These are phyloP conservation scores for Echinochloa phyllopogon DNA, from an alignment of 176 grass and related monocot species.

Conservation along the genomic window DNA sequence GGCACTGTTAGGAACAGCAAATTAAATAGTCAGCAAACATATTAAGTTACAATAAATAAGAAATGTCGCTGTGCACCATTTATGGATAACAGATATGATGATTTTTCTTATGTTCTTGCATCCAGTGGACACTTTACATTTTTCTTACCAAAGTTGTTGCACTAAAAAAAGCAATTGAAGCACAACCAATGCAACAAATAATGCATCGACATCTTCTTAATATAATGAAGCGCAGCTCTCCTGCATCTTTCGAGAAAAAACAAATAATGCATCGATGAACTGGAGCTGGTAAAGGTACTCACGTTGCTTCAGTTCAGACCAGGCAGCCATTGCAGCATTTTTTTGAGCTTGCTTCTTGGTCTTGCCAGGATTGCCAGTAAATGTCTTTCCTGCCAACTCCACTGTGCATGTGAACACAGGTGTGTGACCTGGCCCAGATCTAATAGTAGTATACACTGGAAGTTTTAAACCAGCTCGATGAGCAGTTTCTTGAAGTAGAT, in stretches of 20 bases:
- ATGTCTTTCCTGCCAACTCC: conserved; percentile 89
- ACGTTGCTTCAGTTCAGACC: conserved; percentile 72
- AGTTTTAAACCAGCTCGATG: conserved; percentile 91
- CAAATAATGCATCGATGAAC: neutral
- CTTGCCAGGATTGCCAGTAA: conserved; percentile 88
- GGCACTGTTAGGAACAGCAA: conserved; percentile 55
- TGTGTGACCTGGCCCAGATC: conserved; percentile 89
- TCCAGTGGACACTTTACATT: neutral
- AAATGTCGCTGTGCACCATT: neutral
- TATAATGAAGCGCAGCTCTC: too few relatives aligned
- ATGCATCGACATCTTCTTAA: too few relatives aligned
- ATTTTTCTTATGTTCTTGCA: neutral
- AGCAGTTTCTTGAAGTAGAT: conserved; percentile 93
- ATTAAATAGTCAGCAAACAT: conserved; percentile 33
- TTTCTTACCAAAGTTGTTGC: neutral
- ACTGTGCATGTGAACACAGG: conserved; percentile 95
- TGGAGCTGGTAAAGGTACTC: conserved; percentile 42
- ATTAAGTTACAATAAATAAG: conserved; percentile 12
- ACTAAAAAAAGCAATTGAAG: neutral
- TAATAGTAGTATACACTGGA: conserved; percentile 78
- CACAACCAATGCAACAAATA: neutral
- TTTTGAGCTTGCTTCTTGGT: conserved; percentile 99
- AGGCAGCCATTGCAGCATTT: conserved; percentile 91
- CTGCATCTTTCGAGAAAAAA: too few relatives aligned
- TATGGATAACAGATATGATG: neutral